These are phyloP conservation scores for Backusella australiensis DNA, from an alignment of 192 early-diverging fungal genomes.

Conservation along the genomic window DNA sequence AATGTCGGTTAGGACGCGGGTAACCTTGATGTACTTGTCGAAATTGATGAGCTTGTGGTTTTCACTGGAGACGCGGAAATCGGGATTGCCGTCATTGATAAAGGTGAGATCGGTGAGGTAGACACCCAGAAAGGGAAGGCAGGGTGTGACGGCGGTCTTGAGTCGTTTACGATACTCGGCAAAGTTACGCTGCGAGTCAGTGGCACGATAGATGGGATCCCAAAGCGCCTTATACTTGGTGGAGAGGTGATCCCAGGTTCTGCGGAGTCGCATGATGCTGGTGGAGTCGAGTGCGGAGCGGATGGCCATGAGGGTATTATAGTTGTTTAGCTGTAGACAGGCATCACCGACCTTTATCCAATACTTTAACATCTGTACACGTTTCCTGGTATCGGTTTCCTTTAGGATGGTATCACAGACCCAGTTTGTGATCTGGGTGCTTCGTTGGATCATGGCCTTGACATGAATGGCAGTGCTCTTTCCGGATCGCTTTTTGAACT, in stretches of 20 bases:
- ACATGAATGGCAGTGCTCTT: constrained; percentile 42
- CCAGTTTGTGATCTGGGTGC: constrained; percentile 64
- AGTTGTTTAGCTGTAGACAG: constrained; percentile 57
- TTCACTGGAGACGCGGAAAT: constrained; percentile 36
- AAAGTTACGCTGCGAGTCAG: constrained; percentile 65
- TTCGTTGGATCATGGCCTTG: constrained; percentile 31
- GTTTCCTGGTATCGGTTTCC: constrained; percentile 67
- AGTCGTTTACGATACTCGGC: constrained; percentile 51
- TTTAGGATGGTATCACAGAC: constrained; percentile 69
- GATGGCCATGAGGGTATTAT: constrained; percentile 77
- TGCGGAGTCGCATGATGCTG: constrained; percentile 66
- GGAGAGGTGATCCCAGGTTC: constrained; percentile 57
- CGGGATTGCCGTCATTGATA: constrained; percentile 80
- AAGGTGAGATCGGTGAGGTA: constrained; percentile 84
- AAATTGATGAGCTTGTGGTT: constrained; percentile 71
- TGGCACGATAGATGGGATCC: constrained; percentile 52
- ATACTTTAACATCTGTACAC: constrained; percentile 67
- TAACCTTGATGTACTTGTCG: constrained; percentile 68
- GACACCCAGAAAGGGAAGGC: constrained; percentile 78
- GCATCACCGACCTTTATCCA: constrained; percentile 76
- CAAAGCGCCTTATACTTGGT: constrained; percentile 65
- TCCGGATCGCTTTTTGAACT: constrained; percentile 24
- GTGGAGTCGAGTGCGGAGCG: constrained; percentile 75
- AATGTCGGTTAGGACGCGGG: constrained; percentile 66
- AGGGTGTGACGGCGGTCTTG: constrained; percentile 53